These are phyloP conservation scores for Alternaria incomplexa DNA, from an alignment of 2,329 filamentous ascomycete species.

Conservation along the genomic window DNA sequence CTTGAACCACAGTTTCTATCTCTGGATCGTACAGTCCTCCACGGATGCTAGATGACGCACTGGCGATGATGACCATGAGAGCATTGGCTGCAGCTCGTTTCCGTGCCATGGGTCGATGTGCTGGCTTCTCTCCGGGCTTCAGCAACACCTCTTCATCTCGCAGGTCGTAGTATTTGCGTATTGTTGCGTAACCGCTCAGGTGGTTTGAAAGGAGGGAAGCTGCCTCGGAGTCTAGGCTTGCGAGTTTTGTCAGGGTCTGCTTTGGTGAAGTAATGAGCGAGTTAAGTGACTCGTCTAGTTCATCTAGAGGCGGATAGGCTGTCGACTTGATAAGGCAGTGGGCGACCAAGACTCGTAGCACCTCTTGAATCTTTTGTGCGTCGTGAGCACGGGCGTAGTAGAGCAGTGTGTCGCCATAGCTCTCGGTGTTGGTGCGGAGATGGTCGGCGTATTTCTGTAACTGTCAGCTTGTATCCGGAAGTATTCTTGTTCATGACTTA, in stretches of 20 bases:
- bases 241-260: slow-evolving; percentile 72
- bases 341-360: slow-evolving; percentile 85
- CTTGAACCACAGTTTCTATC: slow-evolving; percentile 81
- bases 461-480: slow-evolving; percentile 20
- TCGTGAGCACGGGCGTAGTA: slow-evolving; percentile 90
- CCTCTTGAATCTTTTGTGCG: slow-evolving; percentile 77
- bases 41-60: slow-evolving; percentile 87
- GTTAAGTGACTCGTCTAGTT: slow-evolving; percentile 75
- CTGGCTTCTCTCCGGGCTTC: slow-evolving; percentile 47
- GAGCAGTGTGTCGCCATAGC: slow-evolving; percentile 85
- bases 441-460: slow-evolving; percentile 80
- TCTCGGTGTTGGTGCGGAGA: slow-evolving; percentile 72
- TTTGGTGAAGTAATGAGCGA: slow-evolving; percentile 75
- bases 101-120: slow-evolving; percentile 62
- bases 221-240: slow-evolving; percentile 77
- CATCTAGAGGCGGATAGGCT: slow-evolving; percentile 72
- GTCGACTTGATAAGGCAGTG: slow-evolving; percentile 86
- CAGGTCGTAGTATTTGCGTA: slow-evolving; percentile 89
- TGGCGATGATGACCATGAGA: slow-evolving; percentile 81
- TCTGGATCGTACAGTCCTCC: slow-evolving; percentile 86
- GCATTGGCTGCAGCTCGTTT: slow-evolving; percentile 75
- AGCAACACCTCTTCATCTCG: slow-evolving; percentile 69
- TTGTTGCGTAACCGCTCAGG: slow-evolving; percentile 88
- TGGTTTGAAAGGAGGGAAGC: slow-evolving; percentile 83
- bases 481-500: slow-evolving; percentile 53